Evolutionary conservation across 2,329 filamentous ascomycete genomes (phyloP).

Genomic region (Neodidymelliopsis sp.): DNA sequence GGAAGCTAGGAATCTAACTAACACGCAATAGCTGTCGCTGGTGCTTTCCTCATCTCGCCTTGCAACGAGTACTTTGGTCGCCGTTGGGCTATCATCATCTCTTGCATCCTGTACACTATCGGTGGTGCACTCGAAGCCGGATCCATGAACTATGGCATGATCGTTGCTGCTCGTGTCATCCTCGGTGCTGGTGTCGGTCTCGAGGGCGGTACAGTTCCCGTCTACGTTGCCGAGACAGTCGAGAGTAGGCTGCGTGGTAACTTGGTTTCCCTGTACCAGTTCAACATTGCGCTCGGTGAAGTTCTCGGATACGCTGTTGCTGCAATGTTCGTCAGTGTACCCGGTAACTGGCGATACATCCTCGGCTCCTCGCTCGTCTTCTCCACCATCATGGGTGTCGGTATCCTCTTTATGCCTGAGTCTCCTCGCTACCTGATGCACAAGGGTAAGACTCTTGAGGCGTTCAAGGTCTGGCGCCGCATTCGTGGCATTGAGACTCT

Average conservation of each 20-base stretch:
- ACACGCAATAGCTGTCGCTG: slow-evolving; percentile 63
- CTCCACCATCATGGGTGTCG: slow-evolving; percentile 67
- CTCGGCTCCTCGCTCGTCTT: slow-evolving; percentile 76
- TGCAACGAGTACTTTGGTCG: slow-evolving; percentile 73
- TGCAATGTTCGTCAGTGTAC: slow-evolving; percentile 74
- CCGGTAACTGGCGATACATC: slow-evolving; percentile 76
- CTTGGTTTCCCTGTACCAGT: slow-evolving; percentile 76
- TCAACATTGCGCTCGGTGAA: slow-evolving; percentile 78
- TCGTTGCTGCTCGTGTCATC: slow-evolving; percentile 71
- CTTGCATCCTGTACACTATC: slow-evolving; percentile 73
- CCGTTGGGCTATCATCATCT: slow-evolving; percentile 73
- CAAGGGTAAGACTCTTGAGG: slow-evolving; percentile 66
- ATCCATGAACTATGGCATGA: slow-evolving; percentile 74
- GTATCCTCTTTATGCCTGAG: slow-evolving; percentile 77
- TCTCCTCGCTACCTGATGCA: slow-evolving; percentile 74
- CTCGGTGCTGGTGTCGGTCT: slow-evolving; percentile 75
- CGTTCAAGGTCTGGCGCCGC: slow-evolving; percentile 75
- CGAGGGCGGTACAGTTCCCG: slow-evolving; percentile 76
- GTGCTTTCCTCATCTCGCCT: slow-evolving; percentile 71
- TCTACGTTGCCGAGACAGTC: slow-evolving; percentile 78
- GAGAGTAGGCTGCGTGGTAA: slow-evolving; percentile 73
- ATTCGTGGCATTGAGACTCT: slow-evolving; percentile 67
- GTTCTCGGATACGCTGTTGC: slow-evolving; percentile 76
- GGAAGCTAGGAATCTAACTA: slow-evolving; percentile 3
- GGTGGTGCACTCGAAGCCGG: slow-evolving; percentile 74